These are phyloP conservation scores for Escallonia herrerae DNA, from an alignment of 129 eudicot species.

Conservation along the genomic window DNA sequence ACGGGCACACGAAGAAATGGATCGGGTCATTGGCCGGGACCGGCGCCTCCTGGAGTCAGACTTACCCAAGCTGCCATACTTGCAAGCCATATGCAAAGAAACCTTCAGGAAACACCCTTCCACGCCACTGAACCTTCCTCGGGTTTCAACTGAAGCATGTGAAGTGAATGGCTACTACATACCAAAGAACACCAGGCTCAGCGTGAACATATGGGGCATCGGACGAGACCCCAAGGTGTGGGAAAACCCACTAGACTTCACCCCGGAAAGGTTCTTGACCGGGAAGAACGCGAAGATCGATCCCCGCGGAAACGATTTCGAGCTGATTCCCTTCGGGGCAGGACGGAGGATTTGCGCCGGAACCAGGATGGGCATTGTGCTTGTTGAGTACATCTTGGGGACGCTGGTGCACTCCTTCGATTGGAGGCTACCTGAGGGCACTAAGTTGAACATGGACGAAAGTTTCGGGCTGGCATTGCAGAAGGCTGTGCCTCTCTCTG, in stretches of 20 bases:
- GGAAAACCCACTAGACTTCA: slow-evolving; percentile 35
- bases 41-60: slow-evolving; percentile 27
- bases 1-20: slow-evolving; percentile 28
- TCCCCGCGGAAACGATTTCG: slow-evolving; percentile 32
- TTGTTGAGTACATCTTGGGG: slow-evolving; percentile 32
- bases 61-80: slow-evolving; percentile 25
- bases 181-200: slow-evolving; percentile 30
- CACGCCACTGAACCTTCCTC: slow-evolving; percentile 23
- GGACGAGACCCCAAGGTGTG: slow-evolving; percentile 35
- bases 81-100: slow-evolving; percentile 39
- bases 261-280: slow-evolving; percentile 33
- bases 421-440: slow-evolving; percentile 21
- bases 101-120: slow-evolving; percentile 35
- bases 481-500: slow-evolving; percentile 9
- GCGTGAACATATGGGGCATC: slow-evolving; percentile 32
- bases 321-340: slow-evolving; percentile 37
- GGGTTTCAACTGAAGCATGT: slow-evolving; percentile 28
- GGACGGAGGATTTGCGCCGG: slow-evolving; percentile 50
- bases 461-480: slow-evolving; percentile 14
- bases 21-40: slow-evolving; percentile 27
- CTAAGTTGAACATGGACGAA: slow-evolving; percentile 9
- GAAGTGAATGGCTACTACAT: slow-evolving; percentile 24
- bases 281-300: slow-evolving; percentile 15
- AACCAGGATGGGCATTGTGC: slow-evolving; percentile 19
- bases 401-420: slow-evolving; percentile 35